These are phyloP conservation scores for Boletus semigastroideus DNA, from an alignment of 1,284 basidiomycete genomes.

Conservation along the genomic window DNA sequence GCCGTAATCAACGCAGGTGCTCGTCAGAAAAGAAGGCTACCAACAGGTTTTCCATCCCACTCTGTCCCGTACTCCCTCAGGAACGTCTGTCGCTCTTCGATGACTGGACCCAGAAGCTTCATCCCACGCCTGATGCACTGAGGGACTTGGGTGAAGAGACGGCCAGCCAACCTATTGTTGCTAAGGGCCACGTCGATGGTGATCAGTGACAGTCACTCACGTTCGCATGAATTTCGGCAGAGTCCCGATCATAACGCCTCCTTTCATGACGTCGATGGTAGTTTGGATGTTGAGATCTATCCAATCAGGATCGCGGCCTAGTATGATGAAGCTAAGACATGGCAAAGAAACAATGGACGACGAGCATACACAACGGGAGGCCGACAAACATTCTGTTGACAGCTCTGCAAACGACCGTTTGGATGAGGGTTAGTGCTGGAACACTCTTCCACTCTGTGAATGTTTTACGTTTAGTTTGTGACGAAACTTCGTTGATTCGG, in stretches of 20 bases:
- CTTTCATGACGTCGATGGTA: constrained; percentile 33
- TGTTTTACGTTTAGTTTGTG: no score
- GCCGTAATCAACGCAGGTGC: not conserved
- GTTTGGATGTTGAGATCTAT: constrained; percentile 35
- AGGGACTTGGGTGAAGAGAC: not conserved
- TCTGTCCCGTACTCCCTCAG: constrained; percentile 33
- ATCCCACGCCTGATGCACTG: constrained; percentile 3
- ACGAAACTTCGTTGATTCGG: no score
- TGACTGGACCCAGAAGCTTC: constrained; percentile 34
- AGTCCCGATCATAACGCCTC: constrained; percentile 27
- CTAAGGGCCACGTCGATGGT: not conserved
- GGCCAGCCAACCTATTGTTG: not conserved
- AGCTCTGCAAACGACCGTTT: not conserved
- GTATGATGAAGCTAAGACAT: constrained; percentile 1
- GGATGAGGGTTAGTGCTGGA: not conserved
- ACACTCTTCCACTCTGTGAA: no score
- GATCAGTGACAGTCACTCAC: no score
- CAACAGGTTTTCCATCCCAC: constrained; percentile 40
- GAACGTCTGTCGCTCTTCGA: constrained; percentile 27
- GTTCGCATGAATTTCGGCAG: constrained; percentile 36
- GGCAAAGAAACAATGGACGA: no score
- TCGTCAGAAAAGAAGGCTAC: constrained; percentile 3
- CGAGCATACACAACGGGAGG: no score
- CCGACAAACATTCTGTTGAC: constrained; percentile 6
- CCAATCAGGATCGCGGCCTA: constrained; percentile 16